Conservation (phyloP, 805 yeast species). For the Kazachstania africana region DNA sequence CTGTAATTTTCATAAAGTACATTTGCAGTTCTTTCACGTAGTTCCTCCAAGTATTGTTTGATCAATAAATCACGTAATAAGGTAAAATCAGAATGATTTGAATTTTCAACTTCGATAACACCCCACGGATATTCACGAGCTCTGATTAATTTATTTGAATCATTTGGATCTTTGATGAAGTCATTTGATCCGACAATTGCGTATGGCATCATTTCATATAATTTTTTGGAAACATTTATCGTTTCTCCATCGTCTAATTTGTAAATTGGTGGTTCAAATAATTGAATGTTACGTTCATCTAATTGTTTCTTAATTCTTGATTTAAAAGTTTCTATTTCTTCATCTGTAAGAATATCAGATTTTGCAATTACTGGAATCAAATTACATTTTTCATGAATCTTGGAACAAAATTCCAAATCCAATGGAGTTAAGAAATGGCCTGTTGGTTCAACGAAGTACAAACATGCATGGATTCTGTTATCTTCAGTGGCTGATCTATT, state of each 20-base stretch:
- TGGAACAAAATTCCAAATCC: slow-evolving; percentile 80
- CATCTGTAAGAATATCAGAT: slow-evolving; percentile 84
- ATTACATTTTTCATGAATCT: slow-evolving; percentile 82
- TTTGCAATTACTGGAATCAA: slow-evolving; percentile 91
- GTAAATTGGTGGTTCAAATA: slow-evolving; percentile 67
- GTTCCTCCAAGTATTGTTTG: slow-evolving; percentile 86
- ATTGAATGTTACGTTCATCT: slow-evolving; percentile 55
- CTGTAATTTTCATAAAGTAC: slow-evolving; percentile 80
- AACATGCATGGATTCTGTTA: slow-evolving; percentile 81
- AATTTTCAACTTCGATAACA: slow-evolving; percentile 87
- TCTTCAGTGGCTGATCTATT: slow-evolving; percentile 57
- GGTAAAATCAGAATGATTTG: slow-evolving; percentile 84
- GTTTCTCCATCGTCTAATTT: slow-evolving; percentile 83
- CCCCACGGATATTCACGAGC: slow-evolving; percentile 98
- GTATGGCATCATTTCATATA: slow-evolving; percentile 70
- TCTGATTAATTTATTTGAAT: slow-evolving; percentile 74
- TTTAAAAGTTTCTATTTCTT: slow-evolving; percentile 70
- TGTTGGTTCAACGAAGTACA: slow-evolving; percentile 93
- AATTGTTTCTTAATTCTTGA: slow-evolving; percentile 68
- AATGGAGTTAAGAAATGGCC: slow-evolving; percentile 86
- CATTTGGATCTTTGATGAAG: slow-evolving; percentile 57
- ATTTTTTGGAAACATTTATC: slow-evolving; percentile 46
- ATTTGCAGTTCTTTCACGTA: slow-evolving; percentile 73
- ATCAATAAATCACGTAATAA: slow-evolving; percentile 79
- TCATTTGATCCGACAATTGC: slow-evolving; percentile 88